These are phyloP conservation scores for Penicillium hordei DNA, from an alignment of 2,329 filamentous ascomycete species.

Conservation along the genomic window DNA sequence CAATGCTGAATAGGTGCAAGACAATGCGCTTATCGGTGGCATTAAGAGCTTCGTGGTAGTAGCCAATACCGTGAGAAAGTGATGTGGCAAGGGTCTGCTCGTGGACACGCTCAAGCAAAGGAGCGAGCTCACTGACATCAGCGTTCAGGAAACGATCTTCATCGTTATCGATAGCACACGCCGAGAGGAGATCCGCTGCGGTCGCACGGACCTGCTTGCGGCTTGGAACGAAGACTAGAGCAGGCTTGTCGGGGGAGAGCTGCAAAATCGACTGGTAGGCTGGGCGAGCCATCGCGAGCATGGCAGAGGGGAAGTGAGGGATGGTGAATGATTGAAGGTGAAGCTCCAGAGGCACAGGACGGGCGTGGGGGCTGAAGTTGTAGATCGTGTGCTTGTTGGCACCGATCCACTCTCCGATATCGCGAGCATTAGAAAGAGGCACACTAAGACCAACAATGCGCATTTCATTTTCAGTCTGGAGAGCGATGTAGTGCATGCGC, in stretches of 20 bases:
- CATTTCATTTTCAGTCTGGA: conserved; percentile 79
- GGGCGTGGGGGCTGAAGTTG: conserved; percentile 93
- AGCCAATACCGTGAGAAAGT: conserved; percentile 89
- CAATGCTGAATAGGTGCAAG: conserved; percentile 83
- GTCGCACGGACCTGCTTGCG: conserved; percentile 90
- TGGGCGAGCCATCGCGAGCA: conserved; percentile 97
- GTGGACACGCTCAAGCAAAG: conserved; percentile 77
- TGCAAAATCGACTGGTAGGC: conserved; percentile 86
- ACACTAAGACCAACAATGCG: conserved; percentile 89
- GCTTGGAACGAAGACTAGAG: conserved; percentile 87
- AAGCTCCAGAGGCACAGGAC: conserved; percentile 85
- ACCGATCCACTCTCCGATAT: conserved; percentile 96
- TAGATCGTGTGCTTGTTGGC: conserved; percentile 97
- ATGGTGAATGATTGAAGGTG: conserved; percentile 95
- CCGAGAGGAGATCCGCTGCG: conserved; percentile 81
- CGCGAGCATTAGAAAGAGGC: conserved; percentile 86
- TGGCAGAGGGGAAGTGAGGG: conserved; percentile 94
- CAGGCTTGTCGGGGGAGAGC: conserved; percentile 83
- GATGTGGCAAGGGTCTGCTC: conserved; percentile 87
- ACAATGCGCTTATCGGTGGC: conserved; percentile 90
- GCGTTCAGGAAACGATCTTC: conserved; percentile 93
- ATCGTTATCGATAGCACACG: conserved; percentile 82
- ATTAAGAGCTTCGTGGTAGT: conserved; percentile 93
- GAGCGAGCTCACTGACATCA: conserved; percentile 75
- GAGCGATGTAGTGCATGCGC: conserved; percentile 92